These are phyloP conservation scores for Monocercomonoides exilis DNA, from an alignment of 78 protist genomes.

Conservation along the genomic window DNA sequence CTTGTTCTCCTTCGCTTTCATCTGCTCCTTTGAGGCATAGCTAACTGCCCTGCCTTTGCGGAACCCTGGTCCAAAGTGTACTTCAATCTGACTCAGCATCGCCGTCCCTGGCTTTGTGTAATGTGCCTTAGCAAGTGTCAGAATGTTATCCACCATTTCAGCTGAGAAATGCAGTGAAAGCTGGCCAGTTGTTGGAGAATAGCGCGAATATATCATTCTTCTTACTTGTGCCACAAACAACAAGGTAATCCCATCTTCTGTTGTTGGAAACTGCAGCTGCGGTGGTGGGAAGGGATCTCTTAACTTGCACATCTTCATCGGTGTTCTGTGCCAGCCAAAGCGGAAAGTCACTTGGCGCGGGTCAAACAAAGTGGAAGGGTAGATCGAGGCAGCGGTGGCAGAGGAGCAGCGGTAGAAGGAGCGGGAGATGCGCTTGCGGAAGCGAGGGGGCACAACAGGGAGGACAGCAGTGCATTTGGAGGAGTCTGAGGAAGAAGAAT, in stretches of 20 bases:
- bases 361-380: too few relatives aligned
- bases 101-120: neutral
- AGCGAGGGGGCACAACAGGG: too few relatives aligned
- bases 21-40: neutral
- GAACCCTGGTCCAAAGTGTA: neutral
- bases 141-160: neutral
- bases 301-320: too few relatives aligned
- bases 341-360: too few relatives aligned
- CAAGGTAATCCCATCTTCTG: neutral
- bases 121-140: neutral
- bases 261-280: neutral
- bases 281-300: neutral
- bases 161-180: neutral
- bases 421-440: too few relatives aligned
- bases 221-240: neutral
- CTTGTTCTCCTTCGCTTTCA: neutral
- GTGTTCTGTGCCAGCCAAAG: too few relatives aligned
- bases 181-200: neutral
- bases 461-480: too few relatives aligned
- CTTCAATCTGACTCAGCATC: neutral
- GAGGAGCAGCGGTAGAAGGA: too few relatives aligned
- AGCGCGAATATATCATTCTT: neutral
- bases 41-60: neutral
- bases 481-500: too few relatives aligned
- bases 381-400: too few relatives aligned